Evolutionary conservation across 352 stramenopile species (phyloP).

Genomic region (Lagenidium giganteum): DNA sequence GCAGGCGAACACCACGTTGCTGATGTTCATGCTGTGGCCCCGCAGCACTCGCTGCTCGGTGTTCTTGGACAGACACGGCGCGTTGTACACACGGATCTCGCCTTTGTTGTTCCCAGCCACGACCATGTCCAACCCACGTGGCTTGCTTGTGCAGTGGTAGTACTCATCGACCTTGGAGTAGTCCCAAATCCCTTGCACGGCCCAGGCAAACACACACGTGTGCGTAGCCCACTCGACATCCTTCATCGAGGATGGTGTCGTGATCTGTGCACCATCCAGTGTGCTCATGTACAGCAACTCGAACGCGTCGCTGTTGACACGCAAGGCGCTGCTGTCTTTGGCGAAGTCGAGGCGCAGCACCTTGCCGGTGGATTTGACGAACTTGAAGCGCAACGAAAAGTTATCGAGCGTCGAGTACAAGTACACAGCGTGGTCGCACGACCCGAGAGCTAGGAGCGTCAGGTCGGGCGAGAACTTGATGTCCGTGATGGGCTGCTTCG

Average conservation of each 20-base stretch:
- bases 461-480: constrained; percentile 86
- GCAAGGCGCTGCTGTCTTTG: constrained; percentile 79
- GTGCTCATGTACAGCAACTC: constrained; percentile 83
- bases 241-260: constrained; percentile 48
- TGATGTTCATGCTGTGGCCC: constrained; percentile 58
- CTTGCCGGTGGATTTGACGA: constrained; percentile 46
- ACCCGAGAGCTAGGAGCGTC: constrained; percentile 78
- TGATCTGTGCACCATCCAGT: constrained; percentile 65
- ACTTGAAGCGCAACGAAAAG: constrained; percentile 72
- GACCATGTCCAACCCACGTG: constrained; percentile 34
- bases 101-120: constrained; percentile 64
- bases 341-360: constrained; percentile 89
- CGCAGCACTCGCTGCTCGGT: constrained; percentile 45
- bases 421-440: constrained; percentile 86
- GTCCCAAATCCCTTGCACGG: constrained; percentile 62
- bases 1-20: constrained; percentile 60
- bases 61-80: constrained; percentile 57
- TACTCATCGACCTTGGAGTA: constrained; percentile 39
- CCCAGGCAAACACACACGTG: constrained; percentile 69
- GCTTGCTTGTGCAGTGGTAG: constrained; percentile 45
- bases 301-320: constrained; percentile 74
- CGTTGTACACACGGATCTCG: constrained; percentile 63
- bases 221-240: constrained; percentile 62
- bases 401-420: constrained; percentile 87
- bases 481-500: constrained; percentile 73